Evolutionary conservation across 1,139 yeast species (phyloP).

Genomic region (Hyphopichia buzzinii): DNA sequence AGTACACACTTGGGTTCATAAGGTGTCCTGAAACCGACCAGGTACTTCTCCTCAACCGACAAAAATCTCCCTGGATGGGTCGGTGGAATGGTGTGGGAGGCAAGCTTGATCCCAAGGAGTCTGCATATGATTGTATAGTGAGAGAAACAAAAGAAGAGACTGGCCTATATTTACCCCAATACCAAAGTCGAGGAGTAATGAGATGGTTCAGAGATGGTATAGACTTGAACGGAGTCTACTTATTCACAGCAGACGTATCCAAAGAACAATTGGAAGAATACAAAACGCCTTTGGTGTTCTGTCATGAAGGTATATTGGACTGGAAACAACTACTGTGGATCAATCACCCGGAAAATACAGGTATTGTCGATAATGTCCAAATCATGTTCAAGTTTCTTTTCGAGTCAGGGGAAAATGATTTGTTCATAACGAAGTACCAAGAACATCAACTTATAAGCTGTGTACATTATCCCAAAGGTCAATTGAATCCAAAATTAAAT

Average conservation of each 20-base stretch:
- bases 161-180: conserved; percentile 31
- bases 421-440: conserved; percentile 20
- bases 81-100: conserved; percentile 55
- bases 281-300: conserved; percentile 21
- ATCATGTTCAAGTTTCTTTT: conserved; percentile 28
- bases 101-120: conserved; percentile 35
- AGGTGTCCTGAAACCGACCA: conserved; percentile 31
- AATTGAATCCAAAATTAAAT: not conserved
- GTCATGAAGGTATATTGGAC: conserved; percentile 46
- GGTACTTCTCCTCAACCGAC: conserved; percentile 39
- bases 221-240: conserved; percentile 39
- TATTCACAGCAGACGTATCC: conserved; percentile 39
- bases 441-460: conserved; percentile 15
- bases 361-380: conserved; percentile 42
- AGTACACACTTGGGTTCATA: conserved; percentile 41
- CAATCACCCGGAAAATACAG: conserved; percentile 36
- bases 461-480: conserved; percentile 14
- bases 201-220: conserved; percentile 33
- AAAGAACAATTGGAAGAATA: conserved; percentile 23
- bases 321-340: conserved; percentile 45
- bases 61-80: conserved; percentile 52
- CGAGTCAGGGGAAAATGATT: conserved; percentile 18
- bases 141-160: conserved; percentile 48
- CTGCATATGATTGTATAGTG: conserved; percentile 39
- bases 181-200: conserved; percentile 34